A percentile compares a stretch with the other conserved stretches of the same genome.
Evolutionary conservation across 306 rosid genomes (phyloP).

Genomic region (Prunus armeniaca): DNA sequence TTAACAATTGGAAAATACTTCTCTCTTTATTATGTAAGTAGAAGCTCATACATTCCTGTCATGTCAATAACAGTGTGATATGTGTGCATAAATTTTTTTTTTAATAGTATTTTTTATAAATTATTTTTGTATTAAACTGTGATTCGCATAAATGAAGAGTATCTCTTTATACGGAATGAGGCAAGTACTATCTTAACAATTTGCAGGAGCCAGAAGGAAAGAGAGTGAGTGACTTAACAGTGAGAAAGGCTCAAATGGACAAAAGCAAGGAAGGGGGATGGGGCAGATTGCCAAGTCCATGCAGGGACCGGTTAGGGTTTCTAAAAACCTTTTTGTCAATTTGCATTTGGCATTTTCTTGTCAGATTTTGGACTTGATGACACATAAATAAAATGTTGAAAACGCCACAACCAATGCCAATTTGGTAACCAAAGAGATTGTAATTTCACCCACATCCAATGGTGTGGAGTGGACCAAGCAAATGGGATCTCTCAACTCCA

Average conservation of each 20-base stretch:
- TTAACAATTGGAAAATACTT: too few relatives aligned
- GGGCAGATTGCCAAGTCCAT: slow-evolving; percentile 15
- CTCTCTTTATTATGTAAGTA: too few relatives aligned
- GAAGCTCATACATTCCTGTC: rapidly evolving
- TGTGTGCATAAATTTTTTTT: too few relatives aligned
- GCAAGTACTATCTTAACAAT: neutral
- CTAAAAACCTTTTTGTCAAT: slow-evolving; percentile 19
- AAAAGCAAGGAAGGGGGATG: neutral
- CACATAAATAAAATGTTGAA: neutral
- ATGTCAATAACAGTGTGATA: too few relatives aligned
- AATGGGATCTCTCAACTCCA: neutral
- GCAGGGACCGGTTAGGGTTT: slow-evolving; percentile 11
- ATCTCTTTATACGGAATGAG: too few relatives aligned
- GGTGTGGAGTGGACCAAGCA: too few relatives aligned
- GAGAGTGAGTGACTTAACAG: slow-evolving; percentile 33
- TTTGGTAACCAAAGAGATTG: neutral
- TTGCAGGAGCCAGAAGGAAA: neutral
- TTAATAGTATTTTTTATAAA: too few relatives aligned
- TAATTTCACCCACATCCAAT: too few relatives aligned
- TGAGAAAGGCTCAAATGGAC: neutral
- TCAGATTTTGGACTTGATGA: slow-evolving; percentile 38
- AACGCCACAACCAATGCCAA: neutral
- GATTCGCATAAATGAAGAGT: rapidly evolving
- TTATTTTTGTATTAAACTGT: too few relatives aligned
- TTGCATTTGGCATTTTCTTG: slow-evolving; percentile 53